Conservation (phyloP, 108 stramenopile species). For the Skeletonema marinoi region DNA sequence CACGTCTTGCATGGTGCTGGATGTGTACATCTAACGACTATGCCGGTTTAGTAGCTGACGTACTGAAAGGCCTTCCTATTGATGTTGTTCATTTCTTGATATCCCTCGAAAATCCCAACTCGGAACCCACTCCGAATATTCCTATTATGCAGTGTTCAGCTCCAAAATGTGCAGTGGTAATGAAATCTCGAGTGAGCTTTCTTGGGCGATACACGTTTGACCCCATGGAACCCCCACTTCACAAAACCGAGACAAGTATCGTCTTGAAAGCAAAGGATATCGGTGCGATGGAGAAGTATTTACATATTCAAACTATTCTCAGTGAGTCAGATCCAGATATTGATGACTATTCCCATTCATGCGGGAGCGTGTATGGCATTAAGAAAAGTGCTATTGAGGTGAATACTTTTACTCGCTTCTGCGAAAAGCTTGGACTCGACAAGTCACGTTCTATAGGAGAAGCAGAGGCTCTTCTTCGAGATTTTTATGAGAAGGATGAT, state of each 20-base stretch:
- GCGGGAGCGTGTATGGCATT: constrained; percentile 19
- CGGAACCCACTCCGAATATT: constrained; percentile 13
- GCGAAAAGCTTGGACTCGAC: constrained; percentile 26
- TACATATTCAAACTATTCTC: constrained; percentile 17
- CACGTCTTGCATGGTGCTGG: constrained; percentile 43
- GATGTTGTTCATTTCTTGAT: constrained; percentile 30
- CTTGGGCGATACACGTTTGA: constrained; percentile 43
- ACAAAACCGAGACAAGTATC: constrained; percentile 41
- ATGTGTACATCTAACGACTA: constrained; percentile 41
- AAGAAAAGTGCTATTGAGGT: constrained; percentile 19
- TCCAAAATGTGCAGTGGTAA: constrained; percentile 28
- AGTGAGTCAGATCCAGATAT: constrained; percentile 26
- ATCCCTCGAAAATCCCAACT: constrained; percentile 24
- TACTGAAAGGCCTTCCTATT: constrained; percentile 9
- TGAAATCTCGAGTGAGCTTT: constrained; percentile 35
- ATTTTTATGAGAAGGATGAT: constrained; percentile 13
- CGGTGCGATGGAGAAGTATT: constrained; percentile 37
- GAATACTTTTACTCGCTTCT: constrained; percentile 29
- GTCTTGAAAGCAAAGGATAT: constrained; percentile 48
- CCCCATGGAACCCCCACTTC: constrained; percentile 13
- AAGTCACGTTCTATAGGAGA: constrained; percentile 15
- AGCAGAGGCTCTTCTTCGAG: constrained; percentile 18
- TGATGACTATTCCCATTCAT: constrained; percentile 25
- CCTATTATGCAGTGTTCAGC: constrained; percentile 42
- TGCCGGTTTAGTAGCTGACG: constrained; percentile 19